A percentile compares a stretch with the other conserved stretches of the same genome.
Evolutionary conservation across 2,329 filamentous ascomycete species (phyloP).

Genomic region (Colletotrichum tropicale): DNA sequence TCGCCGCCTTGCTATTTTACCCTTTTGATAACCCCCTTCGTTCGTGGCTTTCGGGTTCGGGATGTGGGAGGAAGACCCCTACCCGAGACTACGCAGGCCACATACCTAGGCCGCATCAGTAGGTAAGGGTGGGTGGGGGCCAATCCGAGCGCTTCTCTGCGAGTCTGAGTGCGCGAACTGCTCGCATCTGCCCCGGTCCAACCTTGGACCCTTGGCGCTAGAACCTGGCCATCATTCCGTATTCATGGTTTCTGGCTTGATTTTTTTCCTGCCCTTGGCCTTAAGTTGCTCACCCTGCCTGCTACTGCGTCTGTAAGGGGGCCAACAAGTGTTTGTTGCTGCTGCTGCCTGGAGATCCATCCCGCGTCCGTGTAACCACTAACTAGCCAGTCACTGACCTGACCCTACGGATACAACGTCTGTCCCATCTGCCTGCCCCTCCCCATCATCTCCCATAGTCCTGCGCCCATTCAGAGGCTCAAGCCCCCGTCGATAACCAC

Average conservation of each 20-base stretch:
- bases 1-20: neutral
- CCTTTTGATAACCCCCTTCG: neutral
- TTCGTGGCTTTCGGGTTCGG: neutral
- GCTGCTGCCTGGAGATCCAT: neutral
- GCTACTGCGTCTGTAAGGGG: neutral
- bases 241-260: neutral
- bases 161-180: neutral
- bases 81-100: neutral
- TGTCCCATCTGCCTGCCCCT: neutral
- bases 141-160: neutral
- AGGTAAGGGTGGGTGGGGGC: neutral
- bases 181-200: neutral
- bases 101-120: neutral
- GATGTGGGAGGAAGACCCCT: constrained; percentile 9
- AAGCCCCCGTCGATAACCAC: constrained; percentile 47
- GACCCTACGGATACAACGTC: neutral
- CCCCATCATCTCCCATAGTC: neutral
- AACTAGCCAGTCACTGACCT: neutral
- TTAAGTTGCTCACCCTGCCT: neutral
- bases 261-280: neutral
- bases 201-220: neutral
- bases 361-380: neutral
- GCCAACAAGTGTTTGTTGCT: neutral
- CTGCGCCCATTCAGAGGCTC: neutral
- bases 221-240: neutral